Conservation (phyloP, 371 early-diverging fungal species). For the Synchytrium microbalum region DNA sequence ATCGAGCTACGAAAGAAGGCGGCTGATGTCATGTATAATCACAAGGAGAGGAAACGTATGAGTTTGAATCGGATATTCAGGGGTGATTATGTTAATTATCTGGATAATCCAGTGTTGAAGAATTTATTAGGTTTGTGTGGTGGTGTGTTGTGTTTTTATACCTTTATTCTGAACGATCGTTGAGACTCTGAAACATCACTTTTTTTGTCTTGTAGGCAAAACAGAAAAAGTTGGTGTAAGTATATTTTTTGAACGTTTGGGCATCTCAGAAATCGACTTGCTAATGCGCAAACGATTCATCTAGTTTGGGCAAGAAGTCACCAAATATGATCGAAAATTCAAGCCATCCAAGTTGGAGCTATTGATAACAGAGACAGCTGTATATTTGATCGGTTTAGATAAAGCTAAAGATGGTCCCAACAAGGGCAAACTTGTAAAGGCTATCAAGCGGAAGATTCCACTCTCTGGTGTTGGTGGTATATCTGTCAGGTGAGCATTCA, state of each 20-base stretch:
- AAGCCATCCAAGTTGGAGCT: constrained; percentile 35
- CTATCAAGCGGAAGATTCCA: constrained; percentile 37
- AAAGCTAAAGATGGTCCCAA: constrained; percentile 42
- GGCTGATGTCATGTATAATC: constrained; percentile 76
- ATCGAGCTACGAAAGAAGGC: constrained; percentile 88
- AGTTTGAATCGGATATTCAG: constrained; percentile 77
- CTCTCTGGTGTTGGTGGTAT: constrained; percentile 31
- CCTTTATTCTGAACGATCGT: not conserved
- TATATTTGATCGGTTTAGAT: constrained; percentile 40
- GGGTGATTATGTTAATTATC: constrained; percentile 85
- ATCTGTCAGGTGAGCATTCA: constrained; percentile 26
- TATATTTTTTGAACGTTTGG: no score
- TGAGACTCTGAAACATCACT: not conserved
- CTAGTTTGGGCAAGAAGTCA: constrained; percentile 31
- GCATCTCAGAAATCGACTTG: no score
- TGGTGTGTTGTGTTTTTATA: not conserved
- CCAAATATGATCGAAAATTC: constrained; percentile 47
- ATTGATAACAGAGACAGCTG: constrained; percentile 31
- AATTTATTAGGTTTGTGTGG: constrained; percentile 45
- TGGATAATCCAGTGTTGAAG: constrained; percentile 46
- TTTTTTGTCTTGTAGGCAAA: constrained; percentile 35
- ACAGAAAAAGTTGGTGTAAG: constrained; percentile 41
- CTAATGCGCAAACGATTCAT: no score
- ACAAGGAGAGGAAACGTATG: constrained; percentile 87
- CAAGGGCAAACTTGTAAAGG: constrained; percentile 45